Base-by-base conservation (phyloP, 2,329 filamentous ascomycete species). In the Talaromyces sp. region DNA sequence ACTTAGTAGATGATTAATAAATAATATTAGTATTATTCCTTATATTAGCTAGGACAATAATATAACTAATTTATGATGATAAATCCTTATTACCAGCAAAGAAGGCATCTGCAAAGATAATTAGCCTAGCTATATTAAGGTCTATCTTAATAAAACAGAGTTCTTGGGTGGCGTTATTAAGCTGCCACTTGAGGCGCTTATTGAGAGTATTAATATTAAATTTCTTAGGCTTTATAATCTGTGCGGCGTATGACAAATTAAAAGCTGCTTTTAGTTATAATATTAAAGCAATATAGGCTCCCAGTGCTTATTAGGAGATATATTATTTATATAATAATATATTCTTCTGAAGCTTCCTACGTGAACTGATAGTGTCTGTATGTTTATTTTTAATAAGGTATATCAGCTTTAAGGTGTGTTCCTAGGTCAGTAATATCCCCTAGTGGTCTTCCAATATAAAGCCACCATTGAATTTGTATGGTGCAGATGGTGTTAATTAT, bases 1-100 rank as follows among this genome's bases (percentile, higher is more conserved):
- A 53, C 51, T 53, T 53, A n/a, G 21, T 53, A 2, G 51, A 53
- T 1, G 51, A 53, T 33, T 33, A 53, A n/a, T 40, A 33, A 8
- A 53, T 1, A 3, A 40, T 54, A 41, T 54, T 54, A 6, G 52
- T 36, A 4, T 41, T 54, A n/a, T 54, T n/a, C 7, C 10, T 3
- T 25, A 19, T 17, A 2, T 54, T 36, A 4, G 52, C 52, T 2
- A 54, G 19, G 41, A 54, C 52, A 19, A 54, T 39, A 13, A 54
- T 36, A 17, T 39, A 39, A 22, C 51, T 15, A 15, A 54, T 54
- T 40, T 54, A 19, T 2, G 52, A 54, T 1, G 36, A 54, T 1
- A 17, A 36, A 17, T 54, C 52, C 15, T 40, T 37, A n/a, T 40
- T 53, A 28, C 40, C 40, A n/a, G 35, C n/a, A 35, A 52, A 52